Conservation (phyloP, 257 asterid genomes). For the Salvia miltiorrhiza region DNA sequence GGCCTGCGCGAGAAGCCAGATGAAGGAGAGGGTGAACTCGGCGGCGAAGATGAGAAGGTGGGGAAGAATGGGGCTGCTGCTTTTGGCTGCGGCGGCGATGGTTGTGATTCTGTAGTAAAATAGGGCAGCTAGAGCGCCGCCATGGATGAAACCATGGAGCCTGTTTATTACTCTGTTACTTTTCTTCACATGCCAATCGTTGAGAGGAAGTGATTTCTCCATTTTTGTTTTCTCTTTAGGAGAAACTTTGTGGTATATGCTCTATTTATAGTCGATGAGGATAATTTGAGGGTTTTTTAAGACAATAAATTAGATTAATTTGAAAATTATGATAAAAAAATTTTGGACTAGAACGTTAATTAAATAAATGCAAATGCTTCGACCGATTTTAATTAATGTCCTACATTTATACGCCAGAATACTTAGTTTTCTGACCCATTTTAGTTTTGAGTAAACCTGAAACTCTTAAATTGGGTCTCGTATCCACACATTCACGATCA, state of each 20-base stretch:
- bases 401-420: too few species aligned
- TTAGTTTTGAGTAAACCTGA: too few species aligned
- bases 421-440: too few species aligned
- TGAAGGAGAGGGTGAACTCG: slow-evolving; percentile 35
- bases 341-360: too few species aligned
- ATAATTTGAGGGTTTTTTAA: too few species aligned
- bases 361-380: too few species aligned
- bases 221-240: not conserved
- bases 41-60: slow-evolving; percentile 25
- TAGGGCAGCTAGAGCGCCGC: slow-evolving; percentile 18
- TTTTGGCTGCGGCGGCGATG: not conserved
- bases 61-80: not conserved
- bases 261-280: not conserved
- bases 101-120: slow-evolving; percentile 33
- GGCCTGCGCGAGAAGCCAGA: slow-evolving; percentile 49
- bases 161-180: slow-evolving; percentile 24
- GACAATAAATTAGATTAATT: too few species aligned
- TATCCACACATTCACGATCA: too few species aligned
- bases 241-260: not conserved
- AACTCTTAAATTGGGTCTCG: too few species aligned
- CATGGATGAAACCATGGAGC: slow-evolving; percentile 27
- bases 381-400: too few species aligned
- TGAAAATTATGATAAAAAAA: too few species aligned
- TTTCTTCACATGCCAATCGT: slow-evolving; percentile 15
- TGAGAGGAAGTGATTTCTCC: slow-evolving; percentile 23